Conservation (phyloP, 805 yeast genomes). For the Myxozyma neotropica region DNA sequence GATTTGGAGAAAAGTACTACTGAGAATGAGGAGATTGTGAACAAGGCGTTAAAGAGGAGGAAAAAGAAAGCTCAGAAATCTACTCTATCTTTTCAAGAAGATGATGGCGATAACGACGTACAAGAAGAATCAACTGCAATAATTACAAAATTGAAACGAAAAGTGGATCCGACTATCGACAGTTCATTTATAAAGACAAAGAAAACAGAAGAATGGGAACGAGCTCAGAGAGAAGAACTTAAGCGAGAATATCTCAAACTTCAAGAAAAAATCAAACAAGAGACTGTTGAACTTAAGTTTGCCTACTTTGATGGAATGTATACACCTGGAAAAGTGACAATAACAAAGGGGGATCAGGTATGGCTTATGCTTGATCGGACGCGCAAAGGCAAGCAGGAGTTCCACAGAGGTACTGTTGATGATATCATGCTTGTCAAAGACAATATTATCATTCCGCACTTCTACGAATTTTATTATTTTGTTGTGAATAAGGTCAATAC, state of each 20-base stretch:
- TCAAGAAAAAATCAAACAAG: constrained; percentile 32
- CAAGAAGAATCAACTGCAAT: too few relatives aligned
- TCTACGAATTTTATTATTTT: constrained; percentile 40
- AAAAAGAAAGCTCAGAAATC: neutral
- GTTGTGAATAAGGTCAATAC: constrained; percentile 34
- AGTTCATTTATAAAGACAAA: constrained; percentile 34
- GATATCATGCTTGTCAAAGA: constrained; percentile 40
- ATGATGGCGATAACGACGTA: constrained; percentile 15
- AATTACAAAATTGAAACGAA: too few relatives aligned
- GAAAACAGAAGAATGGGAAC: constrained; percentile 21
- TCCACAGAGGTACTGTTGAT: constrained; percentile 39
- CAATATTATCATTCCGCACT: constrained; percentile 41
- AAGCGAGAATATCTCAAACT: constrained; percentile 23
- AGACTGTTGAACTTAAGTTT: constrained; percentile 34
- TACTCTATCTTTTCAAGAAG: constrained; percentile 13
- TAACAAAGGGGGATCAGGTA: constrained; percentile 39
- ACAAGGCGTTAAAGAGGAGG: constrained; percentile 10
- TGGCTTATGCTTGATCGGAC: constrained; percentile 39
- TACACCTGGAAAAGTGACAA: constrained; percentile 32
- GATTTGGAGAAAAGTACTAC: neutral
- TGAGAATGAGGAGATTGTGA: neutral
- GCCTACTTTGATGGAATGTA: constrained; percentile 37
- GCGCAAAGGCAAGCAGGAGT: constrained; percentile 34
- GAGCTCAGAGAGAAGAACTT: constrained; percentile 21
- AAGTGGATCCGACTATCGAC: constrained; percentile 34